Evolutionary conservation across 106 monocot species (phyloP), one percentile per base, ranked within the genome.

Genomic region (Dendrobium officinale): DNA sequence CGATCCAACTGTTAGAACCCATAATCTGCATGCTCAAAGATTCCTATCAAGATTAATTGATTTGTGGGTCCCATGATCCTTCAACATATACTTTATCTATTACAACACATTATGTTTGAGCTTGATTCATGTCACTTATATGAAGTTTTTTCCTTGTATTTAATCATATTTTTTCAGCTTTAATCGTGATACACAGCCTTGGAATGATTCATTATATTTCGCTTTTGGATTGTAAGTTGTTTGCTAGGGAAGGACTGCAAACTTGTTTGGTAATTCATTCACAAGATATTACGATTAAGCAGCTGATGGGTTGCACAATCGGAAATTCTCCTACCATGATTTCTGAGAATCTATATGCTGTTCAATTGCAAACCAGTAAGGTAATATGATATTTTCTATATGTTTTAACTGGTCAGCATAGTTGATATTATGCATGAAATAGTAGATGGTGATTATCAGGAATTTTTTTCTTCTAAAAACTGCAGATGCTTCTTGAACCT

Each of bases 401-500:
- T 73, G 75, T 45, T 77, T 55, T 42, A 19, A 61, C 6, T 61
- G 61, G 19, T 61, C n/a, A 37, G 6, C 42, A 18, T 48, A 56
- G 9, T 82, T 10, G 27, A 47, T 45, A 6, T 58, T 59, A 48
- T 66, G 45, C 43, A 44, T n/a, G n/a, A 24, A 31, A 37, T 66
- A 13, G 70, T 70, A 15, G 3, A 76, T 58, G 24, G 7, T 48
- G 42, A n/a, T 47, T 19, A 20, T 19, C 31, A 41, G 47, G 42
- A 78, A 10, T 59, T 24, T 51, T 51, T 44, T 78, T n/a, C 80
- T 86, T 18, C 41, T 16, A 42, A 41, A 67, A 84, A 81, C 22
- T 78, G 77, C 82, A 96, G 96, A 87, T 96, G 88, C 77, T 96
- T 73, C 89, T 96, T 77, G 96, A 96, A 77, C 96, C 96, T 82